phyloP scores from a whole-genome alignment of 202 grass and related monocot genomes.

The Setaria italica region DNA sequence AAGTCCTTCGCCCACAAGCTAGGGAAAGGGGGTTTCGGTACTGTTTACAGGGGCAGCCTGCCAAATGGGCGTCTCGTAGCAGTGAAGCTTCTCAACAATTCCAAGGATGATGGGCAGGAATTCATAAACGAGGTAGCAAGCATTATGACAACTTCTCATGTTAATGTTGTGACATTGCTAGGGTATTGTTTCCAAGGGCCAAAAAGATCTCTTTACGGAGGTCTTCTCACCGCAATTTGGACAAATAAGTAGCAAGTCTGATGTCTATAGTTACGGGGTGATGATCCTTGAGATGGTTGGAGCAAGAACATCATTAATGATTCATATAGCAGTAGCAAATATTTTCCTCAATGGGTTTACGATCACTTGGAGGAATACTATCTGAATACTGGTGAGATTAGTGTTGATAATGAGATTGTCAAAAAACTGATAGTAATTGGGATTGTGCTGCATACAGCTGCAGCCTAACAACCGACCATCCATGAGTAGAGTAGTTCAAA shows the following conservation, averaged over 20 bases:
- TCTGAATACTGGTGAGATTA: background rate
- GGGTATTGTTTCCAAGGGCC: background rate
- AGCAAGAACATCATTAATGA: background rate
- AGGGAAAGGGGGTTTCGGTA: conserved; percentile 30
- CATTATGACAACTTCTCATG: background rate
- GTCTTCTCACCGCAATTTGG: background rate
- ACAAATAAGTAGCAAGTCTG: background rate
- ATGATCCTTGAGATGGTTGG: conserved; percentile 8
- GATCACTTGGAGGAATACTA: conserved; percentile 4
- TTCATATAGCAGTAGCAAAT: background rate
- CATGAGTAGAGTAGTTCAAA: background rate
- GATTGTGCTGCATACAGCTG: background rate
- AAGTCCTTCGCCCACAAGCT: conserved; percentile 39
- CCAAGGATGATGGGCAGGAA: conserved; percentile 22
- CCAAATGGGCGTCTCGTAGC: conserved; percentile 34
- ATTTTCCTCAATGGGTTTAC: background rate
- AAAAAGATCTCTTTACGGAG: background rate
- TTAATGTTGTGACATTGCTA: background rate
- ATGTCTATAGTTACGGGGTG: background rate
- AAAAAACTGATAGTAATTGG: background rate
- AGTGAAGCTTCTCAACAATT: conserved; percentile 47
- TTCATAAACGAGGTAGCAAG: background rate
- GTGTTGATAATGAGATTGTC: background rate
- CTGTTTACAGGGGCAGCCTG: conserved; percentile 25
- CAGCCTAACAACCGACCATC: background rate